These are phyloP conservation scores for Boletus huronensis DNA, from an alignment of 768 basidiomycete genomes.

Conservation along the genomic window DNA sequence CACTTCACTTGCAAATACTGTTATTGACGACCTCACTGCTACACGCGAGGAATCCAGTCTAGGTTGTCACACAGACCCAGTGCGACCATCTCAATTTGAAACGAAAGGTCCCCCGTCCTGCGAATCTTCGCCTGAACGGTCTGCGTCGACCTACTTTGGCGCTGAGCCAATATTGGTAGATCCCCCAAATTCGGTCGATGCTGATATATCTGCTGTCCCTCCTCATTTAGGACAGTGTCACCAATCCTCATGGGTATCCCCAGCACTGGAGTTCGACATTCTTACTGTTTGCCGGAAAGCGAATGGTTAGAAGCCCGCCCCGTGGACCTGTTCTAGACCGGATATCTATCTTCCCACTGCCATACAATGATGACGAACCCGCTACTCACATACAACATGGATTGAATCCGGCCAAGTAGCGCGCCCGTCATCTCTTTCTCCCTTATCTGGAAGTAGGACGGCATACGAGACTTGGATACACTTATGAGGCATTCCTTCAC, in stretches of 20 bases:
- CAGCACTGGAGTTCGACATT: background rate
- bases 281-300: background rate
- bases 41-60: background rate
- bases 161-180: background rate
- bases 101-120: background rate
- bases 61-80: background rate
- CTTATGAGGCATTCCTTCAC: background rate
- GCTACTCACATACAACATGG: background rate
- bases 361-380: background rate
- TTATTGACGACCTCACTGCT: background rate
- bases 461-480: background rate
- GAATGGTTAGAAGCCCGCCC: background rate
- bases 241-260: too few relatives aligned
- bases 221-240: too few relatives aligned
- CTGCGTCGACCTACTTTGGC: background rate
- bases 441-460: background rate
- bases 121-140: background rate
- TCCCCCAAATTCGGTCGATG: background rate
- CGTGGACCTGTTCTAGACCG: background rate
- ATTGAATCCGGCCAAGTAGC: background rate
- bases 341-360: background rate
- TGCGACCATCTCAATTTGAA: background rate
- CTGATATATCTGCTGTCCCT: background rate
- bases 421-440: background rate
- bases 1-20: background rate